These are phyloP conservation scores for Eucalyptus regnans DNA, from an alignment of 345 rosid genomes.

Conservation along the genomic window DNA sequence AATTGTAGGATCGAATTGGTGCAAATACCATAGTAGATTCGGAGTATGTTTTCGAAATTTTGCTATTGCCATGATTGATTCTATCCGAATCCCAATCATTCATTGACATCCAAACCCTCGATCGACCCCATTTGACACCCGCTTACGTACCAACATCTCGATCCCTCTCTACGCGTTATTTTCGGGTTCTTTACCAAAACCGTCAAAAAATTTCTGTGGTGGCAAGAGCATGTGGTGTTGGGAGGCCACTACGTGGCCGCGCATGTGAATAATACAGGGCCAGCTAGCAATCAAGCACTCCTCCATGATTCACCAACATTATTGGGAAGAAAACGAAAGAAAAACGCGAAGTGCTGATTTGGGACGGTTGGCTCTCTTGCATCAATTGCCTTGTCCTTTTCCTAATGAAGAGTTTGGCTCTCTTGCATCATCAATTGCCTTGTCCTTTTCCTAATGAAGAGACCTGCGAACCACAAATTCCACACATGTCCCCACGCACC, in stretches of 20 bases:
- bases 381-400: not conserved
- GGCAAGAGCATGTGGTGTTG: not conserved
- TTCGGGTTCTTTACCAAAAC: not conserved
- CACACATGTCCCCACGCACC: not conserved
- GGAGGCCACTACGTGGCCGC: not conserved
- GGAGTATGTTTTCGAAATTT: not conserved
- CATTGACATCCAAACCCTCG: not conserved
- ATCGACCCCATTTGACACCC: not conserved
- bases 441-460: not conserved
- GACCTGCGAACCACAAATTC: not conserved
- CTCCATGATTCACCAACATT: not conserved
- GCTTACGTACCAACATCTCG: not conserved
- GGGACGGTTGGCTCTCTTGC: not conserved
- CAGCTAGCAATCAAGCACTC: not conserved
- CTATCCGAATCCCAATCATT: not conserved
- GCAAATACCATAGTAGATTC: fast-evolving
- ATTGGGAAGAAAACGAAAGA: not conserved
- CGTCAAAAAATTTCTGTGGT: not conserved
- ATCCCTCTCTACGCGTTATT: not conserved
- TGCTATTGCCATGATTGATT: not conserved
- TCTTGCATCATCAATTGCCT: not conserved
- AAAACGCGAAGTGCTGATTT: not conserved
- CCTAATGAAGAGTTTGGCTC: not conserved
- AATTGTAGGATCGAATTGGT: fast-evolving
- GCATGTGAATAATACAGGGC: not conserved